Percentiles rank a stretch among this genome's conserved stretches.
Evolutionary conservation across 2,329 filamentous ascomycete species (phyloP).

Genomic region (Colletotrichum tamarilloi): DNA sequence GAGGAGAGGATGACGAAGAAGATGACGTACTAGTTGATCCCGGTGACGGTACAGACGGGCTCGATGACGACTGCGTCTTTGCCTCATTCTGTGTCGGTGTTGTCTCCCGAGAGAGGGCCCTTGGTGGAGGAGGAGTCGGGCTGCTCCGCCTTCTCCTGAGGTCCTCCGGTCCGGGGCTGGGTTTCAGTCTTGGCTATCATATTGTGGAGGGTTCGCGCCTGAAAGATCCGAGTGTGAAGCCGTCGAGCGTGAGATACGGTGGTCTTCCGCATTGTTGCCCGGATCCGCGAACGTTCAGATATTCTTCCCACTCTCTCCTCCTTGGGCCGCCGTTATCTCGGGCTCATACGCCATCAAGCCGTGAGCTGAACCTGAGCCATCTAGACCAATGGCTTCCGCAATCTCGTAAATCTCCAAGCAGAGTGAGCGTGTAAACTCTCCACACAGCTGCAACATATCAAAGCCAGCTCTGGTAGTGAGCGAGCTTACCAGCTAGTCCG

Average conservation of each 20-base stretch:
- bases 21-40: slow-evolving; percentile 35
- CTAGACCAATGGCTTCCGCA: not conserved
- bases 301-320: not conserved
- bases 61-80: not conserved
- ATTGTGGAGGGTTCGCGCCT: not conserved
- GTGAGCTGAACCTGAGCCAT: slow-evolving; percentile 2
- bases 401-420: not conserved
- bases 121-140: slow-evolving; percentile 12
- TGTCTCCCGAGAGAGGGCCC: slow-evolving; percentile 2
- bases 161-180: not conserved
- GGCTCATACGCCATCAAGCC: not conserved
- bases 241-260: not conserved
- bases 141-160: slow-evolving; percentile 10
- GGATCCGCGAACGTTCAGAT: not conserved
- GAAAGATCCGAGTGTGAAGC: too few species aligned
- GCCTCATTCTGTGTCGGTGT: slow-evolving; percentile 19
- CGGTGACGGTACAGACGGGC: slow-evolving; percentile 19
- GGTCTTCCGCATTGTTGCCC: too few species aligned
- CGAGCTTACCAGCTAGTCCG: too few species aligned
- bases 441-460: not conserved
- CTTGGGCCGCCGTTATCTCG: too few species aligned
- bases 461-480: not conserved
- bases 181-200: not conserved
- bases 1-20: slow-evolving; percentile 36
- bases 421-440: not conserved